These are phyloP conservation scores for Clitoria ternatea DNA, from an alignment of 306 rosid species.

Conservation along the genomic window DNA sequence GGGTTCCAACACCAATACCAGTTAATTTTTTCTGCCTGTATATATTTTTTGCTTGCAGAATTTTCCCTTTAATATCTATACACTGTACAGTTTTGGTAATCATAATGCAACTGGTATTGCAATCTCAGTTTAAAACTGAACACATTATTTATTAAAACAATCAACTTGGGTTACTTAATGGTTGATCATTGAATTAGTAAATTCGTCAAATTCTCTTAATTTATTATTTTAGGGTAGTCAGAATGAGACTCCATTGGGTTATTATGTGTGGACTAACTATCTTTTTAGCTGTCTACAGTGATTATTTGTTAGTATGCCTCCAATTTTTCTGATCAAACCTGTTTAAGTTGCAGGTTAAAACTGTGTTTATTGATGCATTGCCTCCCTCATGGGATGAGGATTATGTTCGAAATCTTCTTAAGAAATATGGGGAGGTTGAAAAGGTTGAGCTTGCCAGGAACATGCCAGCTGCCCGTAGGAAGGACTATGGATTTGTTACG, in stretches of 20 bases:
- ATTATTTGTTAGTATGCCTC: background rate
- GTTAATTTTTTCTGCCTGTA: background rate
- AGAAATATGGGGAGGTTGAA: slow-evolving; percentile 70
- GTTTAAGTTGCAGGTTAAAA: slow-evolving; percentile 71
- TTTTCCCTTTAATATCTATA: background rate
- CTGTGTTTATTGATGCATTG: slow-evolving; percentile 93
- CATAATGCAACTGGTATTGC: background rate
- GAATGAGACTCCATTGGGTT: background rate
- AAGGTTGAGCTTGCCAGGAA: slow-evolving; percentile 92
- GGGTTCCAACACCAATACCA: background rate
- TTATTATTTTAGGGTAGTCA: background rate
- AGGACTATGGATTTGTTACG: slow-evolving; percentile 93
- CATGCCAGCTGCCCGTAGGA: slow-evolving; percentile 97
- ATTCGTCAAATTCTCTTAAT: background rate
- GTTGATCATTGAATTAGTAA: background rate
- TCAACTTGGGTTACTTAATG: background rate
- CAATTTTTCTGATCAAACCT: slow-evolving; percentile 24
- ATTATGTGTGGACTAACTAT: background rate
- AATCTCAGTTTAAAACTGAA: background rate
- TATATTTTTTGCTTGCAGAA: background rate
- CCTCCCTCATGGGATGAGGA: slow-evolving; percentile 95
- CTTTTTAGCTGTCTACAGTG: background rate
- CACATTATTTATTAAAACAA: background rate
- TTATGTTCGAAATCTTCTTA: slow-evolving; percentile 65
- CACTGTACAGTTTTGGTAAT: background rate